Conservation (phyloP, 306 rosid species). For the Rosa chinensis region DNA sequence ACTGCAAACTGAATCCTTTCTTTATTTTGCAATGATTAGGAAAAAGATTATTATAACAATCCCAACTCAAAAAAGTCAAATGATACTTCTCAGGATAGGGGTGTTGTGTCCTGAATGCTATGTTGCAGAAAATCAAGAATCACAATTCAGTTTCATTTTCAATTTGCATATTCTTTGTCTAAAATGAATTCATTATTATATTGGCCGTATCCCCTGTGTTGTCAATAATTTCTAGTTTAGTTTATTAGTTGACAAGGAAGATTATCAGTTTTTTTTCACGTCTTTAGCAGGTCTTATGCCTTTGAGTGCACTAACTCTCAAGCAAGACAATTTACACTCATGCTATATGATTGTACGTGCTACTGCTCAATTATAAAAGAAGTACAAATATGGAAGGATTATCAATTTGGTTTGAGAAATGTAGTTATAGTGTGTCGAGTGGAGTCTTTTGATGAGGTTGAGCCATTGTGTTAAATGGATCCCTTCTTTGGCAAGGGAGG, state of each 20-base stretch:
- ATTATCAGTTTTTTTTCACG: not conserved
- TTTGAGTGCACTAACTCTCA: not conserved
- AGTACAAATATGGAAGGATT: not conserved
- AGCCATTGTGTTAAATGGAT: not conserved
- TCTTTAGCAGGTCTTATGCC: not conserved
- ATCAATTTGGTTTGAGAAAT: not conserved
- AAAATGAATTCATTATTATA: not conserved
- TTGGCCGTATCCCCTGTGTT: not conserved
- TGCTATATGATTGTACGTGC: not conserved
- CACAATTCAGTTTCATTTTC: not conserved
- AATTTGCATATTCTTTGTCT: not conserved
- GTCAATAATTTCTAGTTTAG: not conserved
- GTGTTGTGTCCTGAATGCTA: not conserved
- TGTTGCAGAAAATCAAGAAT: not conserved
- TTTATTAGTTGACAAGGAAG: not conserved
- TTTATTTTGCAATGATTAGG: not conserved
- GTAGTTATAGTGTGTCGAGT: not conserved
- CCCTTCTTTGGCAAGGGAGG: not conserved
- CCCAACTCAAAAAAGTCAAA: not conserved
- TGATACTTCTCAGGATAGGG: not conserved
- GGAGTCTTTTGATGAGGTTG: not conserved
- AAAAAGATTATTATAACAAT: not conserved
- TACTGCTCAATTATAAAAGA: not conserved
- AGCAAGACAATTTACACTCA: not conserved
- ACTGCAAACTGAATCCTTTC: not conserved